Evolutionary conservation across 2,329 filamentous ascomycete species (phyloP).

Genomic region (Arthrobotrys conoides): DNA sequence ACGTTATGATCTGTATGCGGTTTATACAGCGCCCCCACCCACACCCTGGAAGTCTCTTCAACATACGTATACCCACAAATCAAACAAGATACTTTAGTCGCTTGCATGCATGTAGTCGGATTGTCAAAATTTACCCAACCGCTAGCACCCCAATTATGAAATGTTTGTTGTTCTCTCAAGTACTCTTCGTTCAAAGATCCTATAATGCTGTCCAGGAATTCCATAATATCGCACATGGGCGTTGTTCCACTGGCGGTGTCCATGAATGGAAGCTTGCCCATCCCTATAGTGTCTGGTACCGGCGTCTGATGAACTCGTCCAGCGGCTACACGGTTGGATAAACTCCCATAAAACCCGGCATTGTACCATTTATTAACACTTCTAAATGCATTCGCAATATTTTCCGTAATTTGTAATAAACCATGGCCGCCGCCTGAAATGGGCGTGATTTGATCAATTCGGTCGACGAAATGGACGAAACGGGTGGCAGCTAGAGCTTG

Average conservation of each 20-base stretch:
- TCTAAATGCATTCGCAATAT: background rate
- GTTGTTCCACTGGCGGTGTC: background rate
- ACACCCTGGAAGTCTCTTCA: background rate
- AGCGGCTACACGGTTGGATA: background rate
- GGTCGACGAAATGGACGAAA: constrained; percentile 12
- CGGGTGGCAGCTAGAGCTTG: constrained; percentile 34
- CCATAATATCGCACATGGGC: constrained; percentile 26
- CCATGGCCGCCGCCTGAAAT: background rate
- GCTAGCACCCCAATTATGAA: background rate
- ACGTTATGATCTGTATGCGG: background rate
- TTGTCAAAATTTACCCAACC: constrained; percentile 6
- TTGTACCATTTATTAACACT: constrained; percentile 15
- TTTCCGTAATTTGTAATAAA: background rate
- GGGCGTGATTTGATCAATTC: background rate
- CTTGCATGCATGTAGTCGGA: constrained; percentile 1
- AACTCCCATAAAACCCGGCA: background rate
- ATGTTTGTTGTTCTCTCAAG: background rate
- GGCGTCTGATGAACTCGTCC: constrained; percentile 9
- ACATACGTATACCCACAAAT: constrained; percentile 35
- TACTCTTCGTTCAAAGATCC: background rate
- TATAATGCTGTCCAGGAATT: constrained; percentile 9
- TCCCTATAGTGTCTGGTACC: background rate
- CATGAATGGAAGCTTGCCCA: constrained; percentile 8
- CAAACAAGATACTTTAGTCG: constrained; percentile 13
- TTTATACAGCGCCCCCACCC: constrained; percentile 15